A percentile compares a stretch with the other conserved stretches of the same genome.
Conservation (phyloP, 257 asterid species). For the Solanum sitiens region DNA sequence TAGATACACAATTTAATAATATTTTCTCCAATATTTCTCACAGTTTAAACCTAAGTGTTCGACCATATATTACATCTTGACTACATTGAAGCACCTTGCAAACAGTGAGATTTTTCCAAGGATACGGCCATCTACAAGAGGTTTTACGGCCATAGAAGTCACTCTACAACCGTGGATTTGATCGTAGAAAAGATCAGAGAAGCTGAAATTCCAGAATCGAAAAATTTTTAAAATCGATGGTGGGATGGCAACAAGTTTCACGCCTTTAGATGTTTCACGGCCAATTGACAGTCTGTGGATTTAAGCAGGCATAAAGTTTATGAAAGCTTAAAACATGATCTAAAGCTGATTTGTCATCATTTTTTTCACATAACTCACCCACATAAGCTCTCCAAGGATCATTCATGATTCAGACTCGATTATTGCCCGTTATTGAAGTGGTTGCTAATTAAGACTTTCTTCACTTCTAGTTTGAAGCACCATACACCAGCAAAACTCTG, state of each 20-base stretch:
- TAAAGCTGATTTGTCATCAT: neutral
- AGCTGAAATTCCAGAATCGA: neutral
- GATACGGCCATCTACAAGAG: neutral
- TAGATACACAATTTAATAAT: too few species aligned
- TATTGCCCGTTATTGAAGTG: neutral
- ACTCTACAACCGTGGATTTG: neutral
- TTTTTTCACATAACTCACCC: neutral
- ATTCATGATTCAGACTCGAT: neutral
- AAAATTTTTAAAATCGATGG: neutral
- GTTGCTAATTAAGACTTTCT: neutral
- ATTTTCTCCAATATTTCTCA: too few species aligned
- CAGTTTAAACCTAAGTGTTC: neutral
- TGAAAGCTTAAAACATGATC: neutral
- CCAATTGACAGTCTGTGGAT: neutral
- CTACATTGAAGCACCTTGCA: neutral
- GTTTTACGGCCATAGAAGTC: neutral
- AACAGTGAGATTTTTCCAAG: neutral
- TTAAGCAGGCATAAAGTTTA: neutral
- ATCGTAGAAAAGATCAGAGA: neutral
- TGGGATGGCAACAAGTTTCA: neutral
- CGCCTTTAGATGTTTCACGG: neutral
- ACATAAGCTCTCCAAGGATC: neutral
- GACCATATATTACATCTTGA: neutral
- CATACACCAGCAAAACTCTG: neutral
- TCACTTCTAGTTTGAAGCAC: neutral